Percentiles rank a stretch among this genome's conserved stretches.
phyloP scores from a whole-genome alignment of 352 stramenopile genomes.

The Proteromonas lacertae region DNA sequence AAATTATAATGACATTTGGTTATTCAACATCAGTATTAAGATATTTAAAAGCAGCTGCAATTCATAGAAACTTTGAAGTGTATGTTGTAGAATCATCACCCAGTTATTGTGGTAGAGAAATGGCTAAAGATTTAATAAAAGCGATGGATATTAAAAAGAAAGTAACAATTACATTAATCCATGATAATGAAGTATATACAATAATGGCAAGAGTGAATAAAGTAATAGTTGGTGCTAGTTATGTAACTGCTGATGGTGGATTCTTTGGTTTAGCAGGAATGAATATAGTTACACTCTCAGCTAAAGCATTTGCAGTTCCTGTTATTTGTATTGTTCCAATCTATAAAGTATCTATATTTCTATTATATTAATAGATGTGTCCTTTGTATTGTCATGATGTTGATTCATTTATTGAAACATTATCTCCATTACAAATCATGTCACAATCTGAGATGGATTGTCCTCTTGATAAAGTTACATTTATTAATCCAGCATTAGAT shows the following conservation, averaged over 20 bases:
- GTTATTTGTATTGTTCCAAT: constrained; percentile 60
- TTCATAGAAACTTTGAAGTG: too few species aligned
- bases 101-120: too few species aligned
- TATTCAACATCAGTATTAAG: too few species aligned
- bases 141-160: too few species aligned
- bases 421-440: constrained; percentile 37
- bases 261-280: constrained; percentile 65
- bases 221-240: constrained; percentile 61
- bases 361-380: constrained; percentile 22
- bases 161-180: constrained; percentile 59
- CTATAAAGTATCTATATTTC: constrained; percentile 1
- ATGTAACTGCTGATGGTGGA: constrained; percentile 79
- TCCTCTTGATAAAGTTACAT: constrained; percentile 19
- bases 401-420: constrained; percentile 26
- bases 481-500: constrained; percentile 80
- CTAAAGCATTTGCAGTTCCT: constrained; percentile 72
- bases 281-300: constrained; percentile 70
- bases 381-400: constrained; percentile 37
- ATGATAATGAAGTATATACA: constrained; percentile 73
- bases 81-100: too few species aligned
- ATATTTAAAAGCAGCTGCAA: too few species aligned
- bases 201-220: constrained; percentile 95
- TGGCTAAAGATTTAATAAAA: too few species aligned
- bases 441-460: constrained; percentile 42
- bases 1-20: too few species aligned